Conservation (phyloP, 2,329 filamentous ascomycete genomes). For the Cadophora sp. region DNA sequence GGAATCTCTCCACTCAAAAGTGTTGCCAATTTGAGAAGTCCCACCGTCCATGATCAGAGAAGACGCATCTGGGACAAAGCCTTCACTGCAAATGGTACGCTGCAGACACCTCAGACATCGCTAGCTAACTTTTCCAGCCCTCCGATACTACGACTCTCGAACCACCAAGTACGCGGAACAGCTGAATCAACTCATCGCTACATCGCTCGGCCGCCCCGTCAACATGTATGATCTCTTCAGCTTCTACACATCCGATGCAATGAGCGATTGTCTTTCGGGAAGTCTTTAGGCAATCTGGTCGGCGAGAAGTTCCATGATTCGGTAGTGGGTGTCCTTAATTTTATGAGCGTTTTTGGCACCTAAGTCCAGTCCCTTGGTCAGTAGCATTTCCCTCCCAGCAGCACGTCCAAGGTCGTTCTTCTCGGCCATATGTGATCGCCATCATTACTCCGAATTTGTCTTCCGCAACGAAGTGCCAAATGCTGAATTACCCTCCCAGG, state of each 20-base stretch:
- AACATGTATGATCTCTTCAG: too few relatives aligned
- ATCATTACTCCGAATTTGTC: too few relatives aligned
- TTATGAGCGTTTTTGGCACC: slow-evolving; percentile 5
- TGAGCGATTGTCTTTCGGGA: too few relatives aligned
- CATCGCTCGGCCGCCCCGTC: too few relatives aligned
- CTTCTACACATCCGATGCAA: too few relatives aligned
- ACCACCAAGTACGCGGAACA: too few relatives aligned
- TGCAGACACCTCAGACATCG: background rate
- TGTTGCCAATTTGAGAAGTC: background rate
- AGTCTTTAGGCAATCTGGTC: background rate
- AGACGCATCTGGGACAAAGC: slow-evolving; percentile 12
- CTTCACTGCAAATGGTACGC: background rate
- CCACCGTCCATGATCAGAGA: slow-evolving; percentile 5
- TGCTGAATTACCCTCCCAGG: background rate
- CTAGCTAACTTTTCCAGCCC: background rate
- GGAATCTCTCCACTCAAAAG: background rate
- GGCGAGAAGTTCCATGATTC: background rate
- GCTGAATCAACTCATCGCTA: too few relatives aligned
- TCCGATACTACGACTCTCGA: slow-evolving; percentile 2
- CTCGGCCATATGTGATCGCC: too few relatives aligned
- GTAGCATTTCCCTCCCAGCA: background rate
- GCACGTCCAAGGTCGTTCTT: too few relatives aligned
- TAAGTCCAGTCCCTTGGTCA: slow-evolving; percentile 5
- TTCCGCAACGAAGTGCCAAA: too few relatives aligned
- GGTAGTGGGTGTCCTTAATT: background rate